Evolutionary conservation across 257 asterid species (phyloP), one percentile per base, ranked within the genome.

Genomic region (Fraxinus americana): DNA sequence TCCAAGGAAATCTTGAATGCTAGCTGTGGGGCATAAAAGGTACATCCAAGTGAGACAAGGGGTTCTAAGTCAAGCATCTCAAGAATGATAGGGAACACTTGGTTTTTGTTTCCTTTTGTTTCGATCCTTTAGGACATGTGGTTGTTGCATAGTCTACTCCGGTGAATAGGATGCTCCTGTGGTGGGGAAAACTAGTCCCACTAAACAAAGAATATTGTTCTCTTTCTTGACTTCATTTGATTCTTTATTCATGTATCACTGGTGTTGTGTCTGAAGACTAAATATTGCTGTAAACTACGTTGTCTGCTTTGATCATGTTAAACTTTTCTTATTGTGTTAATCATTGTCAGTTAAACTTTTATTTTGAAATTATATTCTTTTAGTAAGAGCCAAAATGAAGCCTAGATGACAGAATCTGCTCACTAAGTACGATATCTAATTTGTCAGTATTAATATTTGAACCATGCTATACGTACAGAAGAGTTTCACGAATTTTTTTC

Each of bases 191-290:
- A 70, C 71, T 21, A n/a, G 39, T 32, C 34, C 1, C 36, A 1
- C 25, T 43, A 45, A 67, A 61, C 54, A 45, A 66, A 73, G 68
- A 48, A 45, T 73, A 67, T 38, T 71, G 72, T 78, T 41, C 48
- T 1, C 66, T 71, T n/a, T 78, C 10, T 2, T 72, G 39, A 36
- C 61, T 43, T 77, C 70, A 70, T 27, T 77, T 54, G 61, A 76
- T 76, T 30, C 32, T 19, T 50, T 21, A 70, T 39, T 69, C 61
- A 13, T 70, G 75, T 48, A 7, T 57, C 41, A 43, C 43, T 0
- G 21, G 21, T 54, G 27, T 8, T 7, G 38, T 12, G 67, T 50
- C 0, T 19, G 72, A 48, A 72, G 71, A 43, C 63, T 38, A 67
- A 79, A 30, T 63, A 35, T 5, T 61, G 66, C 27, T 23, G 6